Evolutionary conservation across 2,329 filamentous ascomycete species (phyloP), one percentile per base, ranked within the genome.

Genomic region (Colletotrichum sp.): DNA sequence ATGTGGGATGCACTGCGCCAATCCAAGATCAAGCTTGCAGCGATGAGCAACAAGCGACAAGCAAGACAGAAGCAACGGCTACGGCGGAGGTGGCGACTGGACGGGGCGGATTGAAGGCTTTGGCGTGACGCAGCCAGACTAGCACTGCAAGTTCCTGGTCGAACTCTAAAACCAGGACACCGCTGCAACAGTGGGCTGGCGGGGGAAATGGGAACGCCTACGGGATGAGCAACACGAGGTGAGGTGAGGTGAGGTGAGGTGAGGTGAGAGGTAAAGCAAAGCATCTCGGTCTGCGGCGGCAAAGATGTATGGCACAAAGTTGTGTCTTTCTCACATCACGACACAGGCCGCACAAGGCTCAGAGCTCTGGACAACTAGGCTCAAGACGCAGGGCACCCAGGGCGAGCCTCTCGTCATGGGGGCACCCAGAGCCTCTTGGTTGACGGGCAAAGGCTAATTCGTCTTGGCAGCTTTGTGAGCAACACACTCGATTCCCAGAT

Each of bases 61-160:
- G 49, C 27, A 66, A 30, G n/a, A 19, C 29, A 22, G 13, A 52
- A 71, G n/a, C 49, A 81, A 78, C 3, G 79, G 78, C 19, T 79
- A 72, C 22, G 72, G 76, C 5, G 78, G 70, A 11, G 71, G 61
- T 16, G 77, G 49, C 22, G 64, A 59, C 25, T 64, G 57, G 27
- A 29, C 65, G 57, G 68, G 75, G 30, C 25, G 66, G 61, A 61
- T 64, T 72, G 76, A 44, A 49, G 49, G 59, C 69, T 69, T 72
- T 70, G 52, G 62, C 62, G 63, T 67, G 55, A 72, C 34, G 36
- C 69, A 39, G 68, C 61, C 69, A 66, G 32, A 62, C 68, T 44
- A 44, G 36, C 22, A 52, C 62, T 71, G 61, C 59, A 76, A 64
- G 52, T 76, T 69, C 70, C 64, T 66, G 52, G 65, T 32, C 36